Evolutionary conservation across 1,139 yeast genomes (phyloP).

Genomic region (Yamadazyma diddensiae): DNA sequence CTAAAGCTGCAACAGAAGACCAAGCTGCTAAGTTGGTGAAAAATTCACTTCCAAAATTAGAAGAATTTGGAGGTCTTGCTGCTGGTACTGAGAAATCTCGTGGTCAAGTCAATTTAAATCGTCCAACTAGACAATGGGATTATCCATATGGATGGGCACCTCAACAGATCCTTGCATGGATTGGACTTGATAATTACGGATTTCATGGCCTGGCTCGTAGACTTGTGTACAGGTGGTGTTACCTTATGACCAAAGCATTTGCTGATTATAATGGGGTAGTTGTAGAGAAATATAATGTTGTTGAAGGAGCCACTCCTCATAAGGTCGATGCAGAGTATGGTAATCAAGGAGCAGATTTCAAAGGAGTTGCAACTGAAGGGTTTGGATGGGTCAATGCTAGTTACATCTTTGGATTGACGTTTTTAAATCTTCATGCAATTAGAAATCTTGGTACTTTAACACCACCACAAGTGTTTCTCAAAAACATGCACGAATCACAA

Average conservation of each 20-base stretch:
- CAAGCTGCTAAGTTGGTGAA: slow-evolving; percentile 68
- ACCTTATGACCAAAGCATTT: slow-evolving; percentile 86
- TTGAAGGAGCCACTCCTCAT: slow-evolving; percentile 80
- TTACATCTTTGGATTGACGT: slow-evolving; percentile 70
- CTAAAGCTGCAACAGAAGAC: slow-evolving; percentile 65
- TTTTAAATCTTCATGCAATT: slow-evolving; percentile 63
- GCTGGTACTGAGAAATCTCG: slow-evolving; percentile 80
- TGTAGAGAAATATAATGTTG: slow-evolving; percentile 93
- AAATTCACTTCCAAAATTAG: slow-evolving; percentile 67
- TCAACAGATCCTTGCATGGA: slow-evolving; percentile 94
- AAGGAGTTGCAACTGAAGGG: slow-evolving; percentile 95
- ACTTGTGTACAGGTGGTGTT: slow-evolving; percentile 83
- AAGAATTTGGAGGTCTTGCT: slow-evolving; percentile 84
- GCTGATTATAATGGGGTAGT: slow-evolving; percentile 94
- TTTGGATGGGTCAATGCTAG: slow-evolving; percentile 97
- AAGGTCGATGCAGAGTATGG: slow-evolving; percentile 96
- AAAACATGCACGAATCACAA: slow-evolving; percentile 46
- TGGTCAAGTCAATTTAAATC: slow-evolving; percentile 64
- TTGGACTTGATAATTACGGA: slow-evolving; percentile 75
- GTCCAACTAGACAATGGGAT: slow-evolving; percentile 97
- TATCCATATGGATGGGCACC: slow-evolving; percentile 99
- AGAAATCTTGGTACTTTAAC: slow-evolving; percentile 83
- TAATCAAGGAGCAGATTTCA: slow-evolving; percentile 89
- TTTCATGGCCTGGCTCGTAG: slow-evolving; percentile 64
- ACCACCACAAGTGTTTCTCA: slow-evolving; percentile 70